Evolutionary conservation across 495 filamentous ascomycete genomes (phyloP).

Genomic region (Sporormia fimetaria): DNA sequence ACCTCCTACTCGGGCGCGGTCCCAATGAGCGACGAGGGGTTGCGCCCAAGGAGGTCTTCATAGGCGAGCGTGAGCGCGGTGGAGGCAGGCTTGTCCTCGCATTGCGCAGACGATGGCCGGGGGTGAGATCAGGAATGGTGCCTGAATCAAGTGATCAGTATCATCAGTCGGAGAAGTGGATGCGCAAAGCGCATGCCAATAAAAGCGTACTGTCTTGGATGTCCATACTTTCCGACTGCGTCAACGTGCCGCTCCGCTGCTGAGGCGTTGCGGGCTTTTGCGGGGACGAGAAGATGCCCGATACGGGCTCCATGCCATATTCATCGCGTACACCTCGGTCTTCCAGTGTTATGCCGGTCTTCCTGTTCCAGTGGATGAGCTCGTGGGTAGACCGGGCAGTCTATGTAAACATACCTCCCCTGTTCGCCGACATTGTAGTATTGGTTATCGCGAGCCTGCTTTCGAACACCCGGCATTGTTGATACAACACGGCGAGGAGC

Average conservation of each 20-base stretch:
- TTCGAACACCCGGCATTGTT: too few species aligned
- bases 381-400: neutral
- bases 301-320: constrained; percentile 78
- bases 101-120: constrained; percentile 27
- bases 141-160: constrained; percentile 27
- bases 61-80: constrained; percentile 41
- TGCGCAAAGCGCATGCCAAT: neutral
- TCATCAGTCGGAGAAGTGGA: neutral
- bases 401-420: constrained; percentile 52
- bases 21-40: constrained; percentile 42
- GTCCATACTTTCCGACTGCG: constrained; percentile 36
- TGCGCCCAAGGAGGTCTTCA: constrained; percentile 46
- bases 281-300: constrained; percentile 66
- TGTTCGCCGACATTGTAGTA: constrained; percentile 53
- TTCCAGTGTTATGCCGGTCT: constrained; percentile 74
- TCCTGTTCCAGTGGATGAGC: constrained; percentile 32
- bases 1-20: constrained; percentile 27
- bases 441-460: constrained; percentile 47
- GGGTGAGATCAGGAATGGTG: constrained; percentile 38
- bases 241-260: constrained; percentile 29
- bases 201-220: constrained; percentile 34
- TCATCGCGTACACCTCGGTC: constrained; percentile 78
- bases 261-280: constrained; percentile 33
- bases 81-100: constrained; percentile 35
- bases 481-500: too few species aligned